Evolutionary conservation across 805 yeast species (phyloP).

Genomic region (Metschnikowia shivogae): DNA sequence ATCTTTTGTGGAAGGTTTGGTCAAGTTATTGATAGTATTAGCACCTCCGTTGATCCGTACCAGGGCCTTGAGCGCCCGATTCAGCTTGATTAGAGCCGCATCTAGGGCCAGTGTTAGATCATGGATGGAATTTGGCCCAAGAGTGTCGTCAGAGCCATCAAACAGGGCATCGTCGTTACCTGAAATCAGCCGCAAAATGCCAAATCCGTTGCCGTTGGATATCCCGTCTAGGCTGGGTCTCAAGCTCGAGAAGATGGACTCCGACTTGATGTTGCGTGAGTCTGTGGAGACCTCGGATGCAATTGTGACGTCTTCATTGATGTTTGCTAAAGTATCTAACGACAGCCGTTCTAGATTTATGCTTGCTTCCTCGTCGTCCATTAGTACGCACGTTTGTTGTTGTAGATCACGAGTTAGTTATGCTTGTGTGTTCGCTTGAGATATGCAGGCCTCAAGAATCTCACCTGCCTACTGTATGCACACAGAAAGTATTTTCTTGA

Average conservation of each 20-base stretch:
- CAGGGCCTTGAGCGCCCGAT: conserved; percentile 29
- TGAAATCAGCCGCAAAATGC: conserved; percentile 13
- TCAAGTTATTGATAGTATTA: conserved; percentile 41
- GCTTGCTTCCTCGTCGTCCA: conserved; percentile 13
- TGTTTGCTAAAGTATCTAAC: conserved; percentile 14
- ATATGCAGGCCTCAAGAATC: conserved; percentile 3
- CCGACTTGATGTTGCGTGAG: conserved; percentile 11
- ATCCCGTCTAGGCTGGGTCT: conserved; percentile 15
- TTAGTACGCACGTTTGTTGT: conserved; percentile 1
- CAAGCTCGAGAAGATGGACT: conserved; percentile 15
- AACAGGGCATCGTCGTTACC: conserved; percentile 17
- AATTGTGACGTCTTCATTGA: conserved; percentile 16
- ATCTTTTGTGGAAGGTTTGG: conserved; percentile 72
- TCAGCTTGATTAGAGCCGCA: conserved; percentile 33
- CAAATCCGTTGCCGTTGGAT: conserved; percentile 13
- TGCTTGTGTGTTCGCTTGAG: conserved; percentile 4
- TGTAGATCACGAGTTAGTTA: background rate
- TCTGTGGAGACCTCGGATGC: conserved; percentile 14
- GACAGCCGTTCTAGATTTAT: conserved; percentile 14
- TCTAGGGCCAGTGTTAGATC: conserved; percentile 67
- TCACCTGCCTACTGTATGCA: background rate
- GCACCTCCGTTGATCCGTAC: conserved; percentile 42
- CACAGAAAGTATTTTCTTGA: no score
- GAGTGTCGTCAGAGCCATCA: conserved; percentile 41
- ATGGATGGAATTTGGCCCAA: conserved; percentile 73